These are phyloP conservation scores for Hypoxylon rickii DNA, from an alignment of 495 filamentous ascomycete genomes.

Conservation along the genomic window DNA sequence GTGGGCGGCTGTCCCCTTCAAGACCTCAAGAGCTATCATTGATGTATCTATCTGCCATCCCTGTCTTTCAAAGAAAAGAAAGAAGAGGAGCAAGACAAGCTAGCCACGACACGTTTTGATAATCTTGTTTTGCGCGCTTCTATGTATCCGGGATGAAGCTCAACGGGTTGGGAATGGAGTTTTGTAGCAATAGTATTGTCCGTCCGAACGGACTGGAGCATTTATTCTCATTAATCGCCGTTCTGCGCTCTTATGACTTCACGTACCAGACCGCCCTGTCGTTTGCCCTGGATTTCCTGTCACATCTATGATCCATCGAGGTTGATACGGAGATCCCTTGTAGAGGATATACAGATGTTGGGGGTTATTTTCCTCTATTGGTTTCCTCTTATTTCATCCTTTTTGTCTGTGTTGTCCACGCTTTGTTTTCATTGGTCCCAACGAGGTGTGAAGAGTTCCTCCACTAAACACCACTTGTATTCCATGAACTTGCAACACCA, in stretches of 20 bases:
- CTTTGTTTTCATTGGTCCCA: no score
- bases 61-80: neutral
- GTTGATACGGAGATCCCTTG: neutral
- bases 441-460: no score
- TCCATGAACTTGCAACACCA: no score
- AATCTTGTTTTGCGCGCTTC: constrained; percentile 4
- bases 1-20: constrained; percentile 7
- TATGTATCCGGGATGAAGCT: constrained; percentile 13
- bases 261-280: neutral
- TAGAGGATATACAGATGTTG: neutral
- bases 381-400: no score
- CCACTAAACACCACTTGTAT: no score
- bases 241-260: neutral
- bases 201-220: no score
- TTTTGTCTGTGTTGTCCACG: no score
- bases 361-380: neutral
- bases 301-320: no score
- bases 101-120: constrained; percentile 16
- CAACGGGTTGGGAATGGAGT: constrained; percentile 2
- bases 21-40: no score
- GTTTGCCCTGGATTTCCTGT: neutral
- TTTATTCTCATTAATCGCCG: no score
- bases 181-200: no score
- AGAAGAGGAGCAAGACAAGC: constrained; percentile 5
- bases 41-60: no score